Conservation (phyloP, 2,329 filamentous ascomycete species). For the Epicoccum sorghinum region DNA sequence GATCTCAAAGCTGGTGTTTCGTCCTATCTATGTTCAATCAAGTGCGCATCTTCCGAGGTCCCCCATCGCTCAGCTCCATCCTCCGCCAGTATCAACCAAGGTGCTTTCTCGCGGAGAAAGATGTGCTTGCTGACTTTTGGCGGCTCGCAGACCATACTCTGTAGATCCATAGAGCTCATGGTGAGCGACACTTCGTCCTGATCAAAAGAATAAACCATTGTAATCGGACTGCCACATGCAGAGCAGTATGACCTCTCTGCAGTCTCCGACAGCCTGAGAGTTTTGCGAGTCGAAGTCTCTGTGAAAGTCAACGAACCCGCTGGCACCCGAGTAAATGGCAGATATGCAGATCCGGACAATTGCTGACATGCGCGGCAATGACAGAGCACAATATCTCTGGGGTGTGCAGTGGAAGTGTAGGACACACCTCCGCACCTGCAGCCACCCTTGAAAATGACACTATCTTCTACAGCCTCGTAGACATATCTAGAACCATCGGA, state of each 20-base stretch:
- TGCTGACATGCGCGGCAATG: constrained; percentile 59
- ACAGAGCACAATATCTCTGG: constrained; percentile 50
- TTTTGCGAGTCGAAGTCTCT: constrained; percentile 35
- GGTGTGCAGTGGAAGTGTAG: constrained; percentile 48
- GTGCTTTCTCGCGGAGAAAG: constrained; percentile 51
- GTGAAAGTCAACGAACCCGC: constrained; percentile 44
- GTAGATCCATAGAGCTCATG: constrained; percentile 52
- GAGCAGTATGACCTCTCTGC: constrained; percentile 55
- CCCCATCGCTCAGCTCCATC: constrained; percentile 37
- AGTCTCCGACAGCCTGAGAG: constrained; percentile 46
- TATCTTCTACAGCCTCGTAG: constrained; percentile 12
- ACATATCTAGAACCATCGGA: constrained; percentile 33
- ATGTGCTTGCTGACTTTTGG: constrained; percentile 50
- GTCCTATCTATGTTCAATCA: constrained; percentile 11
- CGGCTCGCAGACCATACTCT: constrained; percentile 41
- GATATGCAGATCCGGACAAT: constrained; percentile 54
- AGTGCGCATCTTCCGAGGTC: constrained; percentile 25
- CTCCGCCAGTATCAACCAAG: constrained; percentile 37
- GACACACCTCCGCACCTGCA: constrained; percentile 53
- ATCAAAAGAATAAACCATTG: constrained; percentile 49
- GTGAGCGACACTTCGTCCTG: constrained; percentile 44
- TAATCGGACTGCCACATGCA: constrained; percentile 55
- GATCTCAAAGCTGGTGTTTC: background rate
- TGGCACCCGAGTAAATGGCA: constrained; percentile 52
- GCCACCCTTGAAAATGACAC: constrained; percentile 47